phyloP scores from a whole-genome alignment of 2,329 filamentous ascomycete genomes.

The Clarireedia homoeocarpa region DNA sequence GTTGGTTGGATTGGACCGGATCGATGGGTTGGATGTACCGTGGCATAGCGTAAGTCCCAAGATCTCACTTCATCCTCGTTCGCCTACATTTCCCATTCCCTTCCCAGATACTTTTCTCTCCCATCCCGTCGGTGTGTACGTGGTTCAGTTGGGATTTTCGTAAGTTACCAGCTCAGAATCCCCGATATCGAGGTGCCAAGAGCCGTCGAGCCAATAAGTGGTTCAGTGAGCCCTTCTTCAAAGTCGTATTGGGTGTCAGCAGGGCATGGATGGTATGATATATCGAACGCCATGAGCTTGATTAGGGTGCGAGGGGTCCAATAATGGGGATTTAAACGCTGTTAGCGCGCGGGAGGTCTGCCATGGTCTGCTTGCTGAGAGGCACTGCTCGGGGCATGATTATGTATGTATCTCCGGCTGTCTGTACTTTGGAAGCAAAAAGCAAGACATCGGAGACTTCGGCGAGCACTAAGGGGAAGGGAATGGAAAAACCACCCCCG shows the following conservation, averaged over 20 bases:
- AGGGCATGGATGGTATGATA: slow-evolving; percentile 8
- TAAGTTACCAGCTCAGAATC: not conserved
- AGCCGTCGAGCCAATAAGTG: not conserved
- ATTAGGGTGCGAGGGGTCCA: slow-evolving; percentile 3
- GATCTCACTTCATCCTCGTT: not conserved
- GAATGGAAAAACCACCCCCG: not conserved
- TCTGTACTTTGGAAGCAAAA: not conserved
- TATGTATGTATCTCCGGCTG: not conserved
- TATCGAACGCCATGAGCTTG: slow-evolving; percentile 10
- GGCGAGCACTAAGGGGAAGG: not conserved
- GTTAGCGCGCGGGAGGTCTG: slow-evolving; percentile 6
- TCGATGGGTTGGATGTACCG: too few species aligned
- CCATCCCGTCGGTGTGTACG: slow-evolving; percentile 4
- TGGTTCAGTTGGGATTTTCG: slow-evolving; percentile 4
- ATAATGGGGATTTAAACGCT: slow-evolving; percentile 9
- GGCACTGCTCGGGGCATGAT: not conserved
- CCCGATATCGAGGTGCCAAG: slow-evolving; percentile 9
- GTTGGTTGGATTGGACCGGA: too few species aligned
- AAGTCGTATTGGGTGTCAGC: slow-evolving; percentile 8
- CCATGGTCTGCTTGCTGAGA: not conserved
- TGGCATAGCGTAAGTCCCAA: too few species aligned
- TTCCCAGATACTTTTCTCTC: not conserved
- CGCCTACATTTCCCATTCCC: not conserved
- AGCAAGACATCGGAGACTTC: not conserved
- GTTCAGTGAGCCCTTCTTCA: not conserved